Conservation (phyloP, 163 green algal species). For the Scenedesmus sp. region DNA sequence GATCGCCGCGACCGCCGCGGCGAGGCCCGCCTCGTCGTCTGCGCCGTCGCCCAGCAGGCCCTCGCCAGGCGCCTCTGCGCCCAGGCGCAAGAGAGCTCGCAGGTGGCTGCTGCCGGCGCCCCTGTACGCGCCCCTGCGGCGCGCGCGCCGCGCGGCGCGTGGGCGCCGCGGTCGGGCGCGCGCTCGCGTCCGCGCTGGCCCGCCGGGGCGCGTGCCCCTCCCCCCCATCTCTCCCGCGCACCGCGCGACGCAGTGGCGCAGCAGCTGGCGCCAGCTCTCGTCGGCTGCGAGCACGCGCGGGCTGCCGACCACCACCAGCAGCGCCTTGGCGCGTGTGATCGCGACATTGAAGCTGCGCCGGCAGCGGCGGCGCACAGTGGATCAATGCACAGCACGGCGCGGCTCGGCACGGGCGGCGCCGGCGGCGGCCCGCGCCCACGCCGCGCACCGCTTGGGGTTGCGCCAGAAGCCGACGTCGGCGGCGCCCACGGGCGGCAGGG, state of each 20-base stretch:
- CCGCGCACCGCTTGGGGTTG: slow-evolving; percentile 84
- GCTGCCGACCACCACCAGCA: slow-evolving; percentile 87
- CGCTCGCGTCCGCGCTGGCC: no score
- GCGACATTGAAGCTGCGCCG: slow-evolving; percentile 97
- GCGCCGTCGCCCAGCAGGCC: slow-evolving; percentile 14
- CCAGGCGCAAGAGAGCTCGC: slow-evolving; percentile 16
- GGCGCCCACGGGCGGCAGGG: neutral
- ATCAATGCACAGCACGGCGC: no score
- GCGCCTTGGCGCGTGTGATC: slow-evolving; percentile 81
- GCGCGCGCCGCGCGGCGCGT: no score
- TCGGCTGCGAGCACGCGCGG: slow-evolving; percentile 67
- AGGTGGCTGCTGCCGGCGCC: slow-evolving; percentile 15
- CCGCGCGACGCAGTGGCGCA: slow-evolving; percentile 21
- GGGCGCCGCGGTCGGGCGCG: no score
- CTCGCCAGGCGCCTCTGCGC: neutral
- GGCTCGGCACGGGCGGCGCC: no score
- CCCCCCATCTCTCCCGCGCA: neutral
- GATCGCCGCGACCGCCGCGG: slow-evolving; percentile 11
- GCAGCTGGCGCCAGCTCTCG: slow-evolving; percentile 74
- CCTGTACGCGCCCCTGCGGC: slow-evolving; percentile 30
- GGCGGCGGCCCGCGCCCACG: no score
- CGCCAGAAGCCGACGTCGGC: slow-evolving; percentile 79
- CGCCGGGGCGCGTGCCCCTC: no score
- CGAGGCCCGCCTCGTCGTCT: neutral
- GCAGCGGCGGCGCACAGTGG: no score